Percentiles rank a stretch among this genome's conserved stretches.
These are phyloP conservation scores for Cudoniella acicularis DNA, from an alignment of 495 filamentous ascomycete genomes.

Conservation along the genomic window DNA sequence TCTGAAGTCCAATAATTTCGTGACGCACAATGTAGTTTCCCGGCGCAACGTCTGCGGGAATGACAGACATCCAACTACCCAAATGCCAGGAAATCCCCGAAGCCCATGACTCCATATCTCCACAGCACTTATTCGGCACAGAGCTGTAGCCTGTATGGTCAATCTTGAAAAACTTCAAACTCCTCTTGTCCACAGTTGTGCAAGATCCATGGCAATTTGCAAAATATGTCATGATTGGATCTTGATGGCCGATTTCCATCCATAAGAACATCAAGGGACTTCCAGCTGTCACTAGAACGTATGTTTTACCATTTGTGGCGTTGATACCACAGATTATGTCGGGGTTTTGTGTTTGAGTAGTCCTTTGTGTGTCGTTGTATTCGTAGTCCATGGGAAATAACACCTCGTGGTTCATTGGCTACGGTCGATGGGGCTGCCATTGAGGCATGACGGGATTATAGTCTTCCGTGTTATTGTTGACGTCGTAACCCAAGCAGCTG, in stretches of 20 bases:
- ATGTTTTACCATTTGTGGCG: neutral
- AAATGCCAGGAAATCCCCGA: neutral
- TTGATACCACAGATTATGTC: neutral
- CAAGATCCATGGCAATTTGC: neutral
- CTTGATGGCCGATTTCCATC: neutral
- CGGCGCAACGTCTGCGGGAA: neutral
- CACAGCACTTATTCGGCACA: neutral
- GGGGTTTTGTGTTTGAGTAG: neutral
- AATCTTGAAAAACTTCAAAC: neutral
- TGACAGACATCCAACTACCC: neutral
- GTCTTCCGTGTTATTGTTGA: neutral
- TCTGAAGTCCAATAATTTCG: neutral
- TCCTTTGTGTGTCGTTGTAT: neutral
- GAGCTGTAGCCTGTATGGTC: neutral
- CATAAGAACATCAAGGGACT: neutral
- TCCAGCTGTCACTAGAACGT: neutral
- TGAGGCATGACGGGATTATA: neutral
- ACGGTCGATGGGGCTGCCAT: neutral
- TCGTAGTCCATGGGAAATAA: neutral
- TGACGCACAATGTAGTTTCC: neutral
- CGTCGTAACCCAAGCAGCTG: neutral
- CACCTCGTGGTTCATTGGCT: neutral
- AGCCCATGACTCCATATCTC: neutral
- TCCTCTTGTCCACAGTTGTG: neutral
- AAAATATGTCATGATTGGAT: neutral